phyloP scores from a whole-genome alignment of 23 red algal genomes.

The Chondrus crispus region DNA sequence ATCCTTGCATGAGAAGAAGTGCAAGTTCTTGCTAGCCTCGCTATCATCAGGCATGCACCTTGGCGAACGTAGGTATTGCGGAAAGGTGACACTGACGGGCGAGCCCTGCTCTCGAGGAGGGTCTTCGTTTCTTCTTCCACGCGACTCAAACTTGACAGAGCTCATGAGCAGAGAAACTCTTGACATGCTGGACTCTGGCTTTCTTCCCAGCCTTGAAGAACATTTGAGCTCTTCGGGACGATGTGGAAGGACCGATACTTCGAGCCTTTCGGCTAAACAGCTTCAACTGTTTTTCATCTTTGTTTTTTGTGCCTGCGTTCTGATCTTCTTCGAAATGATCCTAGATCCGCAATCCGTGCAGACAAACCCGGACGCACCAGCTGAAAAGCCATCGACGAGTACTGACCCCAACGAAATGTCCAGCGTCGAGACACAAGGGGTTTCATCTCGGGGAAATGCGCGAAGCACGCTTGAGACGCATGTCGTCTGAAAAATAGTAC shows the following conservation, averaged over 20 bases:
- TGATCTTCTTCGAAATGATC: constrained; percentile 14
- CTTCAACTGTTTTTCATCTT: constrained; percentile 22
- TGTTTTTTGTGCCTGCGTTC: background rate
- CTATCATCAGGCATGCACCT: no score
- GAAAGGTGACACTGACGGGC: background rate
- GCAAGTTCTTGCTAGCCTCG: no score
- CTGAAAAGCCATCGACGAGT: no score
- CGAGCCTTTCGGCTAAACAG: background rate
- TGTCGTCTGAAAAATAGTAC: no score
- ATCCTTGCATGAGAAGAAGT: no score
- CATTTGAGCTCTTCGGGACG: background rate
- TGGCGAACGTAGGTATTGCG: background rate
- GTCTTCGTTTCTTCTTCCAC: background rate
- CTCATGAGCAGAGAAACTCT: background rate
- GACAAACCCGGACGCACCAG: no score
- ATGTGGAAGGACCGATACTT: background rate
- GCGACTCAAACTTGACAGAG: background rate
- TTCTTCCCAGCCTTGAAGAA: background rate
- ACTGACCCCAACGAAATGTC: no score
- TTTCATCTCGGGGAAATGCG: no score
- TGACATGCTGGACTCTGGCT: background rate
- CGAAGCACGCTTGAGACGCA: no score
- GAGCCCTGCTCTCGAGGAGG: background rate
- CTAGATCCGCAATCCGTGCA: constrained; percentile 27
- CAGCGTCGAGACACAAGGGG: no score